Conservation (phyloP, 2,329 filamentous ascomycete species). For the Penicillium carneum region DNA sequence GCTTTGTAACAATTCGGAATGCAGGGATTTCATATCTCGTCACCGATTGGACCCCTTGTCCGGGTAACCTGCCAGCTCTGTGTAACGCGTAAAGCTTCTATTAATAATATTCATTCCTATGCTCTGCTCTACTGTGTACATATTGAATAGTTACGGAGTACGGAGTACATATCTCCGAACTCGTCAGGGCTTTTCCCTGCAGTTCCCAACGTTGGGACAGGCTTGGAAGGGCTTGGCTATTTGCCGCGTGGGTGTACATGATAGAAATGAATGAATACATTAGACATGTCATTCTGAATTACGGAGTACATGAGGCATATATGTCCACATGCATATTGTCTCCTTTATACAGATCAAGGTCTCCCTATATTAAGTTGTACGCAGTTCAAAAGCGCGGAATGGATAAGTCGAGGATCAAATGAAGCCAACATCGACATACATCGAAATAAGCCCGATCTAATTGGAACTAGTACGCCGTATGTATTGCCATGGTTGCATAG, state of each 20-base stretch:
- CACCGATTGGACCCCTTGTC: slow-evolving; percentile 17
- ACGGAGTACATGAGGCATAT: slow-evolving; percentile 12
- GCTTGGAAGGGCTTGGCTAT: slow-evolving; percentile 7
- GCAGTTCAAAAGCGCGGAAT: not conserved
- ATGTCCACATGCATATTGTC: slow-evolving; percentile 8
- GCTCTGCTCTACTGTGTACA: slow-evolving; percentile 18
- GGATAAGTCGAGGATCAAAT: not conserved
- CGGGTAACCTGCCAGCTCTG: not conserved
- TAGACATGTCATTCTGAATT: slow-evolving; percentile 8
- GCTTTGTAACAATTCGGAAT: slow-evolving; percentile 18
- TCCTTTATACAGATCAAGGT: slow-evolving; percentile 7
- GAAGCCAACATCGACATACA: not conserved
- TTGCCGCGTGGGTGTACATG: not conserved
- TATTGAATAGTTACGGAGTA: not conserved
- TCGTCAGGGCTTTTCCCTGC: not conserved
- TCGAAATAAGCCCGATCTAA: slow-evolving; percentile 3
- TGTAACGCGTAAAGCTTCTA: slow-evolving; percentile 16
- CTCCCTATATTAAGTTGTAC: not conserved
- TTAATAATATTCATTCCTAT: slow-evolving; percentile 19
- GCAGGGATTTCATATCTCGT: slow-evolving; percentile 13
- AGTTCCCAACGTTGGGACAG: slow-evolving; percentile 22
- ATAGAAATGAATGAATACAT: slow-evolving; percentile 1
- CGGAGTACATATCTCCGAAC: not conserved
- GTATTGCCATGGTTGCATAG: slow-evolving; percentile 7
- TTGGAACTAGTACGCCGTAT: not conserved